These are phyloP conservation scores for Cystofilobasidium capitatum DNA, from an alignment of 768 basidiomycete species.

Conservation along the genomic window DNA sequence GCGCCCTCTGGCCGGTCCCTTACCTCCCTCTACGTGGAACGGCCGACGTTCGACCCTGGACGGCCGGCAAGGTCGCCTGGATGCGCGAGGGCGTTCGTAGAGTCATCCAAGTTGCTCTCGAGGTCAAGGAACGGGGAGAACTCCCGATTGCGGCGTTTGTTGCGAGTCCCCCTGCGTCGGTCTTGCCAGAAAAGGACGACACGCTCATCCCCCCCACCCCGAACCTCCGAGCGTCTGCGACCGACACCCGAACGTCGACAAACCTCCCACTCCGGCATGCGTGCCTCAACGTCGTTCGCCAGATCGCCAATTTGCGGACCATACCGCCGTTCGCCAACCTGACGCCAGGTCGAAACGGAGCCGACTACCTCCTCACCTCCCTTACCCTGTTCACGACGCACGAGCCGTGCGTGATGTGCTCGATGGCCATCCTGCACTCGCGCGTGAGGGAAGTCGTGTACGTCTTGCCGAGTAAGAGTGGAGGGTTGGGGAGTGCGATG, in stretches of 20 bases:
- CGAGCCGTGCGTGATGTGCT: conserved; percentile 96
- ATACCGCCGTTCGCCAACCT: conserved; percentile 35
- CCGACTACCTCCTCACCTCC: conserved; percentile 79
- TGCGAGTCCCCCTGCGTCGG: conserved; percentile 39
- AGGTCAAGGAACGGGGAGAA: conserved; percentile 52
- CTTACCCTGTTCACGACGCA: conserved; percentile 80
- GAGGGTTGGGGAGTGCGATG: conserved; percentile 67
- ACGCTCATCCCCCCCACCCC: conserved; percentile 39
- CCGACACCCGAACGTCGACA: conserved; percentile 61
- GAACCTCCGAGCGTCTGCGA: conserved; percentile 42
- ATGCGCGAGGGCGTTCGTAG: conserved; percentile 57
- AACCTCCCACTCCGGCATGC: conserved; percentile 78
- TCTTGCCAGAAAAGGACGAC: conserved; percentile 30
- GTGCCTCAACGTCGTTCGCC: conserved; percentile 51
- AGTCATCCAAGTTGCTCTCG: conserved; percentile 48
- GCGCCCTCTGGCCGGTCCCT: conserved; percentile 63
- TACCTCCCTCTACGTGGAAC: conserved; percentile 41
- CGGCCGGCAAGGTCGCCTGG: conserved; percentile 59
- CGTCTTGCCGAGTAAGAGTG: conserved; percentile 59
- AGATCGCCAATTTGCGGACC: conserved; percentile 37
- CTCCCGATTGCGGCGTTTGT: conserved; percentile 67
- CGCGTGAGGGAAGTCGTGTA: conserved; percentile 72
- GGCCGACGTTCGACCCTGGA: conserved; percentile 52
- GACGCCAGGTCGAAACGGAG: conserved; percentile 48
- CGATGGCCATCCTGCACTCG: conserved; percentile 90